phyloP scores from a whole-genome alignment of 495 filamentous ascomycete genomes.

The Cercophora newfieldiana region DNA sequence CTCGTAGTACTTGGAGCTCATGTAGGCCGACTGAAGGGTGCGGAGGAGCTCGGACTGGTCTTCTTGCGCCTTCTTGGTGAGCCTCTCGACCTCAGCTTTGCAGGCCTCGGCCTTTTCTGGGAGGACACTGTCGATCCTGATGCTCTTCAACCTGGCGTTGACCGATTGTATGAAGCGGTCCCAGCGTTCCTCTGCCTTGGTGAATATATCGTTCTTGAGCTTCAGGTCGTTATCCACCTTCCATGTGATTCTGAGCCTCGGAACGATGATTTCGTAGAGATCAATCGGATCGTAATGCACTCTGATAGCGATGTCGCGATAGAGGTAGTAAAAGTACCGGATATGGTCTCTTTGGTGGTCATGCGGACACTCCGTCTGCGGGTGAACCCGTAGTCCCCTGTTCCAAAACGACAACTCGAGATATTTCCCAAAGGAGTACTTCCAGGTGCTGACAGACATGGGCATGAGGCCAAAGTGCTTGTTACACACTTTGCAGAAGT shows the following conservation, averaged over 20 bases:
- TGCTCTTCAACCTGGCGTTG: conserved; percentile 75
- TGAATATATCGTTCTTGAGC: conserved; percentile 89
- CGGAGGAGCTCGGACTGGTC: conserved; percentile 71
- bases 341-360: conserved; percentile 91
- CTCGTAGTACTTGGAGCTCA: conserved; percentile 92
- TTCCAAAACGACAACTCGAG: conserved; percentile 97
- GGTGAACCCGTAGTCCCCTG: conserved; percentile 73
- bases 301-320: conserved; percentile 69
- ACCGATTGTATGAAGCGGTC: conserved; percentile 86
- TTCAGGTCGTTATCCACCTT: conserved; percentile 91
- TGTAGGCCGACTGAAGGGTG: conserved; percentile 86
- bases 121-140: conserved; percentile 86
- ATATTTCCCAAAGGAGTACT: conserved; percentile 98
- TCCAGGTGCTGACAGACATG: conserved; percentile 97
- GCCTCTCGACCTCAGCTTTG: conserved; percentile 72
- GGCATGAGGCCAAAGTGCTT: conserved; percentile 85
- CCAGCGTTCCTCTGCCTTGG: conserved; percentile 73
- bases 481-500: conserved; percentile 85
- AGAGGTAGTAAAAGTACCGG: conserved; percentile 83
- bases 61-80: conserved; percentile 74
- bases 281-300: conserved; percentile 92
- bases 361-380: conserved; percentile 78
- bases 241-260: conserved; percentile 87
- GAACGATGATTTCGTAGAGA: conserved; percentile 93
- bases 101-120: conserved; percentile 81